phyloP scores from a whole-genome alignment of 768 basidiomycete genomes.

The Chalciporus pseudorubinellus region DNA sequence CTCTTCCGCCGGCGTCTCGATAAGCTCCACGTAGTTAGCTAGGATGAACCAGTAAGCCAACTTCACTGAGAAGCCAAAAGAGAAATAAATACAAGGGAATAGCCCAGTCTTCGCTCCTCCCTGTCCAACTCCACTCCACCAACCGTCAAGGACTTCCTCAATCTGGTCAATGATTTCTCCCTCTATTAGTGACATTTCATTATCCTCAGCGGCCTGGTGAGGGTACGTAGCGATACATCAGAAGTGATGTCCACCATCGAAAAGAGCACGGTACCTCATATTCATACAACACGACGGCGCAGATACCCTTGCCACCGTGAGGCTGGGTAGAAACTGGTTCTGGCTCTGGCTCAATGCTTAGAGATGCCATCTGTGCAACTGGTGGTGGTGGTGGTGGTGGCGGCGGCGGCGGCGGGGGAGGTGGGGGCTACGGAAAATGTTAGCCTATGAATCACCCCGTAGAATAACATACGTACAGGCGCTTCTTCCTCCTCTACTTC shows the following conservation, averaged over 20 bases:
- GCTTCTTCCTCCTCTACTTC: constrained; percentile 8
- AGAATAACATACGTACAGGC: neutral
- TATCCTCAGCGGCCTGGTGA: constrained; percentile 72
- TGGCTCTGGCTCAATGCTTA: constrained; percentile 35
- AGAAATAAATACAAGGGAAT: constrained; percentile 64
- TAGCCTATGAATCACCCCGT: neutral
- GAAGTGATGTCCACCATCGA: neutral
- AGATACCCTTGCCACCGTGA: constrained; percentile 44
- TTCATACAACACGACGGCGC: constrained; percentile 75
- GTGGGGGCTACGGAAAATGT: constrained; percentile 27
- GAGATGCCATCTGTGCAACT: constrained; percentile 30
- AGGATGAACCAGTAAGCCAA: neutral
- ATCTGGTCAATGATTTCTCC: constrained; percentile 81
- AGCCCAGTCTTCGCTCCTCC: constrained; percentile 68
- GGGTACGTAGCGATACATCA: neutral
- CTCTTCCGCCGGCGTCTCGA: constrained; percentile 44
- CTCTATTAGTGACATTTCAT: constrained; percentile 78
- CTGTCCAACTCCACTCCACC: constrained; percentile 82
- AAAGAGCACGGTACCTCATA: constrained; percentile 56
- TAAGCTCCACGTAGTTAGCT: constrained; percentile 87
- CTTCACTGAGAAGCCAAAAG: neutral
- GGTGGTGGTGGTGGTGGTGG: constrained; percentile 50
- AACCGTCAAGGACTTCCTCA: constrained; percentile 83
- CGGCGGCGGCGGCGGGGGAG: constrained; percentile 28
- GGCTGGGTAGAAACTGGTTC: constrained; percentile 23